Evolutionary conservation across 2,329 filamentous ascomycete species (phyloP).

Genomic region (Pochonia chlamydosporia): DNA sequence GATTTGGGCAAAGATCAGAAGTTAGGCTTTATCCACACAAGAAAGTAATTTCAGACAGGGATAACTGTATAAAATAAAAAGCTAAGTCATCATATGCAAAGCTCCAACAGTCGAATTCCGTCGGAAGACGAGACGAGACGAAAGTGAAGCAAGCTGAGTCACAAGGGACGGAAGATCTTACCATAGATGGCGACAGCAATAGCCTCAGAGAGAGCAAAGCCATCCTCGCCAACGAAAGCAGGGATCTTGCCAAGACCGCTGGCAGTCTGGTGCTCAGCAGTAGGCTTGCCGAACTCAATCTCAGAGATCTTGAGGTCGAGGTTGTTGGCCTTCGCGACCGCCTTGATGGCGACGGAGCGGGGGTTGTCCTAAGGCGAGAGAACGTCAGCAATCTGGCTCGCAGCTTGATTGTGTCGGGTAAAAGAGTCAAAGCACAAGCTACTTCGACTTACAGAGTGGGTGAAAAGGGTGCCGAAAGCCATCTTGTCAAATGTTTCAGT

Average conservation of each 20-base stretch:
- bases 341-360: slow-evolving; percentile 82
- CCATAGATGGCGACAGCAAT: slow-evolving; percentile 97
- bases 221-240: slow-evolving; percentile 87
- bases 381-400: not conserved
- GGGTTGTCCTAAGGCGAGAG: slow-evolving; percentile 64
- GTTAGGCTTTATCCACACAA: slow-evolving; percentile 87
- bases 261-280: slow-evolving; percentile 74
- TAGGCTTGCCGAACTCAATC: slow-evolving; percentile 59
- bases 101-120: not conserved
- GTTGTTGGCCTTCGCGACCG: slow-evolving; percentile 95
- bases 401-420: too few species aligned
- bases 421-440: slow-evolving; percentile 4
- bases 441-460: slow-evolving; percentile 59
- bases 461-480: slow-evolving; percentile 98
- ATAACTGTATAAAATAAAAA: slow-evolving; percentile 79
- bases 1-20: slow-evolving; percentile 55
- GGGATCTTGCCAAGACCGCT: slow-evolving; percentile 90
- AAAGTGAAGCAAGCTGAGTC: not conserved
- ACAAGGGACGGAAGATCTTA: slow-evolving; percentile 44
- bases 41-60: slow-evolving; percentile 83
- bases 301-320: slow-evolving; percentile 84
- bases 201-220: slow-evolving; percentile 80
- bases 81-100: slow-evolving; percentile 62
- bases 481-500: slow-evolving; percentile 52
- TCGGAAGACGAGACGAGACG: not conserved